Evolutionary conservation across 2,329 filamentous ascomycete genomes (phyloP).

Genomic region (Penicillium freii): DNA sequence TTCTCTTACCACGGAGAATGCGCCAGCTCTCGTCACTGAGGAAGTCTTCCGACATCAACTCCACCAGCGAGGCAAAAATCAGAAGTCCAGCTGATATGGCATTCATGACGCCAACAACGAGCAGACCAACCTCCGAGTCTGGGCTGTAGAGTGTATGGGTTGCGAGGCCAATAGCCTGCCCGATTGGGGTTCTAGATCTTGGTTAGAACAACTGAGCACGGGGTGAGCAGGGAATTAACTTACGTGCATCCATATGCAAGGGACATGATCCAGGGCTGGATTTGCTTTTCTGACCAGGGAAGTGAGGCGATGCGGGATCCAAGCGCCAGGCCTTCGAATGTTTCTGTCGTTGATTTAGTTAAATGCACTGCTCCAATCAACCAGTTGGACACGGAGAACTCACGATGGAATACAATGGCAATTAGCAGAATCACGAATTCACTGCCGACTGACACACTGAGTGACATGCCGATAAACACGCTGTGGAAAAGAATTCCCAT

Average conservation of each 20-base stretch:
- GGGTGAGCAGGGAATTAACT: constrained; percentile 9
- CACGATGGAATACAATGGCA: constrained; percentile 40
- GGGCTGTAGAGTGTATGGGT: constrained; percentile 75
- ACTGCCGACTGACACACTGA: constrained; percentile 36
- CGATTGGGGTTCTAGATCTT: constrained; percentile 63
- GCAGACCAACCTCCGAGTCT: constrained; percentile 66
- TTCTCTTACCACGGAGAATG: constrained; percentile 59
- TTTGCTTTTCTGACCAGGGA: constrained; percentile 29
- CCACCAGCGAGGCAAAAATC: constrained; percentile 73
- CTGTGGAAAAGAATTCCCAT: constrained; percentile 78
- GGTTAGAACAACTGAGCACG: constrained; percentile 1
- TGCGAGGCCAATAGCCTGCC: constrained; percentile 74
- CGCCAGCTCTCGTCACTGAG: constrained; percentile 72
- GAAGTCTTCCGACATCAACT: constrained; percentile 77
- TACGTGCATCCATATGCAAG: constrained; percentile 65
- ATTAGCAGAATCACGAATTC: constrained; percentile 37
- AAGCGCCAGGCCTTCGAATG: constrained; percentile 36
- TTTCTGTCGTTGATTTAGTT: constrained; percentile 26
- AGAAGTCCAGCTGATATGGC: constrained; percentile 74
- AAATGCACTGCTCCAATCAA: not conserved
- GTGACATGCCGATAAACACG: constrained; percentile 48
- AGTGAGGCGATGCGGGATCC: constrained; percentile 36
- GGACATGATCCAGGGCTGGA: constrained; percentile 67
- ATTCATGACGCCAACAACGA: constrained; percentile 80
- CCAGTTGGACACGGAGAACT: constrained; percentile 9